Evolutionary conservation across 306 rosid genomes (phyloP).

Genomic region (Alnus rubra): DNA sequence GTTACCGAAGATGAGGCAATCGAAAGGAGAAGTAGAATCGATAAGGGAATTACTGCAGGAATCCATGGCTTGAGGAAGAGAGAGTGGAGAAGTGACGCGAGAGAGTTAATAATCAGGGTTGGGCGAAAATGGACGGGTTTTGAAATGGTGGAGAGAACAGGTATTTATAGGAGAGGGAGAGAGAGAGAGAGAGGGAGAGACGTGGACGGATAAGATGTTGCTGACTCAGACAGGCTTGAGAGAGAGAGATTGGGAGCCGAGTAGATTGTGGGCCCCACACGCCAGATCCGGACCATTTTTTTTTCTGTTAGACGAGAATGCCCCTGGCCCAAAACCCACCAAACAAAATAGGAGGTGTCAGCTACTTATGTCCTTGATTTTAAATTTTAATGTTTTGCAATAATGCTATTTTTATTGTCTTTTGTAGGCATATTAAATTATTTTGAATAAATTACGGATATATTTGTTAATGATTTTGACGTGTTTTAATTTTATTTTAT

Average conservation of each 20-base stretch:
- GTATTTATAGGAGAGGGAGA: slow-evolving; percentile 15
- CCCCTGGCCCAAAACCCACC: background rate
- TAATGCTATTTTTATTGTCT: too few species aligned
- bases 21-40: slow-evolving; percentile 39
- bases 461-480: too few species aligned
- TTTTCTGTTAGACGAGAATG: background rate
- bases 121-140: background rate
- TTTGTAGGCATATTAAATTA: too few species aligned
- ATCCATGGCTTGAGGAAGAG: slow-evolving; percentile 33
- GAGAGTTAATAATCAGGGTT: background rate
- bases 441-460: too few species aligned
- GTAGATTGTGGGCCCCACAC: background rate
- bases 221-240: slow-evolving; percentile 12
- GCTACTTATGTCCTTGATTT: too few species aligned
- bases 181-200: too few species aligned
- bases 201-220: background rate
- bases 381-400: too few species aligned
- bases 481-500: too few species aligned
- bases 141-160: background rate
- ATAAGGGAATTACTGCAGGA: slow-evolving; percentile 15
- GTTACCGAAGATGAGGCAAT: slow-evolving; percentile 59
- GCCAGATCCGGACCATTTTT: background rate
- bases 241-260: background rate
- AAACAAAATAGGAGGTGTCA: too few species aligned
- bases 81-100: background rate